Base-by-base conservation (phyloP, 257 asterid genomes). In the Jacaranda mimosifolia region DNA sequence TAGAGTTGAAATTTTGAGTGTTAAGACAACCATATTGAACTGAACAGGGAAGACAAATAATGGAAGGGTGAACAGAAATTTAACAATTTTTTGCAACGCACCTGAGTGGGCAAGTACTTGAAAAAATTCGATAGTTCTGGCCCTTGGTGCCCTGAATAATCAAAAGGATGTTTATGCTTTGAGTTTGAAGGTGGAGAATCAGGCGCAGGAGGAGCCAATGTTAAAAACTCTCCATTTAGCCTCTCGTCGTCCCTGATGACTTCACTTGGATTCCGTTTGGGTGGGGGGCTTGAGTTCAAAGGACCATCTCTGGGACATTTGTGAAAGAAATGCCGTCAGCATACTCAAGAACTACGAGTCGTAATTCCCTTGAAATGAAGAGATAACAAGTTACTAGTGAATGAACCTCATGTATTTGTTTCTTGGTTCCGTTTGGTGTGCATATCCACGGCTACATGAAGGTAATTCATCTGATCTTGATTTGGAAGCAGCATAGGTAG, bases 171-270 rank as follows among this genome's bases (percentile, higher is more conserved):
- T 36, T 74, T 78, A 69, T 72, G 60, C 75, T 80, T 71, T 13
- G 81, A 75, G 71, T 68, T 75, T 42, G 62, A 49, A 64, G 73
- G 83, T 12, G 71, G 80, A 53, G 85, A 79, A 68, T 81, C 69
- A 78, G 81, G 63, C 19, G 69, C 49, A 0, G 95, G 94, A 79
- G 93, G 97, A 42, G 89, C 95, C 87, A 91, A 62, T 17, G 88
- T 77, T 80, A 91, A 86, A 53, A 91, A 88, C 70, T 88, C 91
- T 74, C 92, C 89, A 48, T 70, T 78, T 68, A 85, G 79, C 70
- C 19, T 70, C 77, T 57, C 84, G n/a, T 84, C 73, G 42, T 74
- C 83, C 52, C 76, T 68, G 12, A 63, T 67, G 39, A 32, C 48
- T 48, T 78, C 85, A 17, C 66, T 65, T 9, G 70, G 73, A 66